Percentiles rank a stretch among this genome's conserved stretches.
Evolutionary conservation across 2,329 filamentous ascomycete genomes (phyloP).

Genomic region (Botrytis pseudocinerea): DNA sequence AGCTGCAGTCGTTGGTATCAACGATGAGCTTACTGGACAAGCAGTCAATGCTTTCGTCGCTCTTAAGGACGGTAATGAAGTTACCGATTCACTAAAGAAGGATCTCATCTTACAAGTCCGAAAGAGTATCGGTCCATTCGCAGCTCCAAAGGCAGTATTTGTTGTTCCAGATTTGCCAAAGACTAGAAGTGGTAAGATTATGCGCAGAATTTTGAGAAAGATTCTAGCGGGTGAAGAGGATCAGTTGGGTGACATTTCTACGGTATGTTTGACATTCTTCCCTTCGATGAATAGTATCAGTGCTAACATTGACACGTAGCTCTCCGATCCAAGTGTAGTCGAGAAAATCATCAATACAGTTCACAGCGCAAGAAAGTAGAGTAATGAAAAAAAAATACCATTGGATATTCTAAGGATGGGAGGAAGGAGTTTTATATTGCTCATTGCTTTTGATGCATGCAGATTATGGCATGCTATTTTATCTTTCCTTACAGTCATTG

Average conservation of each 20-base stretch:
- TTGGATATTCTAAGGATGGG: background rate
- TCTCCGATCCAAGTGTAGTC: constrained; percentile 88
- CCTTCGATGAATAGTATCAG: constrained; percentile 24
- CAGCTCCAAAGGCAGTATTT: constrained; percentile 89
- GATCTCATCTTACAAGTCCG: constrained; percentile 93
- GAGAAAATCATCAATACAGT: constrained; percentile 85
- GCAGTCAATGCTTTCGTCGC: constrained; percentile 96
- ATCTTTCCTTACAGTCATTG: background rate
- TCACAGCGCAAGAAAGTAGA: constrained; percentile 35
- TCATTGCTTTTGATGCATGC: constrained; percentile 1
- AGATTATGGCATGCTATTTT: background rate
- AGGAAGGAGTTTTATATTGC: background rate
- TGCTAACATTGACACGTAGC: constrained; percentile 48
- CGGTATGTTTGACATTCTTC: constrained; percentile 51
- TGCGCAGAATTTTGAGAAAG: constrained; percentile 96
- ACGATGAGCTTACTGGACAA: constrained; percentile 93
- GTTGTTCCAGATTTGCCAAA: constrained; percentile 93
- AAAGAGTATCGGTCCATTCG: constrained; percentile 96
- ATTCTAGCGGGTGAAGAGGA: constrained; percentile 97
- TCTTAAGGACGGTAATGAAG: constrained; percentile 80
- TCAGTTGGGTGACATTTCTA: constrained; percentile 89
- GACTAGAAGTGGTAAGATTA: constrained; percentile 98
- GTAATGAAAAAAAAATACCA: background rate
- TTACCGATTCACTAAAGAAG: constrained; percentile 80
- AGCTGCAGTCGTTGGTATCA: constrained; percentile 89